phyloP scores from a whole-genome alignment of 139 green algal genomes.

The Astrephomene gubernaculifera region DNA sequence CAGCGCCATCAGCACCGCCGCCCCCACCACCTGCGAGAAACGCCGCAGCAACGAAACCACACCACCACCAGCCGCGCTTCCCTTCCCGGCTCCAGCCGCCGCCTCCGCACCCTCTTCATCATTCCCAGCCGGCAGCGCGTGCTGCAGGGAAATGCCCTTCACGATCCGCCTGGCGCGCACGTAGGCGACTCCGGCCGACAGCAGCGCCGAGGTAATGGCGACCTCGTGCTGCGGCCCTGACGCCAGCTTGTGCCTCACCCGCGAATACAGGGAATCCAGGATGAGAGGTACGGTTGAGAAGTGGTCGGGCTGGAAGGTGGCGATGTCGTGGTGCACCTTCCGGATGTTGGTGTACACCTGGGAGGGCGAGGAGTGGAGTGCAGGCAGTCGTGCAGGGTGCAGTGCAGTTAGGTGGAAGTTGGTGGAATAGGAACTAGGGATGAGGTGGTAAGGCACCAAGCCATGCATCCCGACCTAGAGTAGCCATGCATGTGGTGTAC shows the following conservation, averaged over 20 bases:
- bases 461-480: too few species aligned
- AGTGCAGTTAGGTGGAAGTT: too few species aligned
- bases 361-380: too few species aligned
- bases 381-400: too few species aligned
- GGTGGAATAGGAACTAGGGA: too few species aligned
- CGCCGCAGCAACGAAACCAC: slow-evolving; percentile 59
- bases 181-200: slow-evolving; percentile 68
- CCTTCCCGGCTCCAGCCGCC: too few species aligned
- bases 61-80: slow-evolving; percentile 56
- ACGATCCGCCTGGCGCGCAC: slow-evolving; percentile 52
- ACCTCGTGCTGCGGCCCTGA: slow-evolving; percentile 54
- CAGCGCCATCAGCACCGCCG: slow-evolving; percentile 63
- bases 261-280: slow-evolving; percentile 88
- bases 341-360: slow-evolving; percentile 87
- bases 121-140: slow-evolving; percentile 52
- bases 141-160: slow-evolving; percentile 66
- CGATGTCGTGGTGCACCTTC: slow-evolving; percentile 87
- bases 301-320: slow-evolving; percentile 75
- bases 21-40: slow-evolving; percentile 61
- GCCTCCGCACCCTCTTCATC: too few species aligned
- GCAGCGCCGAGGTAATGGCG: slow-evolving; percentile 63
- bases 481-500: too few species aligned
- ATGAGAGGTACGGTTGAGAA: slow-evolving; percentile 95
- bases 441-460: too few species aligned
- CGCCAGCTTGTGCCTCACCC: slow-evolving; percentile 57